Evolutionary conservation across 768 basidiomycete genomes (phyloP).

Genomic region (Kwoniella dendrophila): DNA sequence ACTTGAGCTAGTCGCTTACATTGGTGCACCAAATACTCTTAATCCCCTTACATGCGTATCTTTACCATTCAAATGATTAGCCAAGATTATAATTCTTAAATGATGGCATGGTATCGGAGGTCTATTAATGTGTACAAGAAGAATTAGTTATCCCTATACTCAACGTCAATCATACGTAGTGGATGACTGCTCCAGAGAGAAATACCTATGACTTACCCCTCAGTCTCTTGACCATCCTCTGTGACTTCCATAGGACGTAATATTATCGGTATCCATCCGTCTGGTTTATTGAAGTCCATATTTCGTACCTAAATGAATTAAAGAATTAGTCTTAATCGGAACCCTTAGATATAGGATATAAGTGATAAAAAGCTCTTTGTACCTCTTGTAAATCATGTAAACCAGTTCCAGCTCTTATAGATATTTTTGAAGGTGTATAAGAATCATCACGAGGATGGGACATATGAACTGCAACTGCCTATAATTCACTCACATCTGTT

Average conservation of each 20-base stretch:
- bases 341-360: constrained; percentile 28
- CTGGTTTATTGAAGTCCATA: constrained; percentile 83
- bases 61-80: constrained; percentile 97
- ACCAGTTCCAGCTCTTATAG: constrained; percentile 88
- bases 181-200: too few species aligned
- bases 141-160: too few species aligned
- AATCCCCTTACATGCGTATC: constrained; percentile 96
- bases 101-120: constrained; percentile 87
- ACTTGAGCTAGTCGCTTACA: constrained; percentile 61
- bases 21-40: constrained; percentile 78
- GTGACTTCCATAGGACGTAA: constrained; percentile 46
- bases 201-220: constrained; percentile 64
- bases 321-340: too few species aligned
- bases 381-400: constrained; percentile 91
- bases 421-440: constrained; percentile 89
- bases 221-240: constrained; percentile 76
- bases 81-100: constrained; percentile 82
- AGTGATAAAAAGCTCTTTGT: constrained; percentile 51
- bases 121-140: too few species aligned
- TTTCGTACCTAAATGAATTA: constrained; percentile 55
- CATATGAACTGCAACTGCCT: constrained; percentile 48
- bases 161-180: too few species aligned
- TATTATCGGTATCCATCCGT: constrained; percentile 76
- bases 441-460: constrained; percentile 76
- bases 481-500: neutral